Conservation (phyloP, 345 rosid species). For the Barbarea vulgaris region DNA sequence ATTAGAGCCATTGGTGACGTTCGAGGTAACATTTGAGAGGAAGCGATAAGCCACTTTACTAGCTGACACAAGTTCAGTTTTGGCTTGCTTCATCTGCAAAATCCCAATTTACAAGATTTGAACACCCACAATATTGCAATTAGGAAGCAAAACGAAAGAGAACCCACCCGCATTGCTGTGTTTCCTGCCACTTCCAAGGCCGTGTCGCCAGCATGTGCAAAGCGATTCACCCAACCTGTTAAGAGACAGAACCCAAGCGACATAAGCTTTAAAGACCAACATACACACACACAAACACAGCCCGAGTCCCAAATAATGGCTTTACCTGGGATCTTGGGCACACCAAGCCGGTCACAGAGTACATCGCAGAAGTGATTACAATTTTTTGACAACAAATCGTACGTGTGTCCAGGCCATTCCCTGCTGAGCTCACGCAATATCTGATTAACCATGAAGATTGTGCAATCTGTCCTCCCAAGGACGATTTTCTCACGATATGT, state of each 20-base stretch:
- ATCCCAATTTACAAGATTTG: conserved; percentile 15
- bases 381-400: conserved; percentile 87
- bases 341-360: conserved; percentile 80
- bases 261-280: neutral
- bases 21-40: conserved; percentile 63
- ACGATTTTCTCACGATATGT: conserved; percentile 74
- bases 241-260: conserved; percentile 6
- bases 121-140: neutral
- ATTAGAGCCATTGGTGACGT: conserved; percentile 35
- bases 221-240: conserved; percentile 97
- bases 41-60: conserved; percentile 97
- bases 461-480: conserved; percentile 66
- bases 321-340: conserved; percentile 88
- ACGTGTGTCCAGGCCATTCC: conserved; percentile 78
- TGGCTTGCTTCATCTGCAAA: conserved; percentile 89
- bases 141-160: conserved; percentile 4
- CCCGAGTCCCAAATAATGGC: neutral
- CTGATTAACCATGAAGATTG: conserved; percentile 70
- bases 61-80: conserved; percentile 87
- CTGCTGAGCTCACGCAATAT: conserved; percentile 78
- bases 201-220: conserved; percentile 93
- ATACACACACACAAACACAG: neutral
- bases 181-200: conserved; percentile 88
- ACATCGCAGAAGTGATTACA: conserved; percentile 97
- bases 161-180: conserved; percentile 72